phyloP scores from a whole-genome alignment of 495 filamentous ascomycete genomes.

The Daldinia bambusicola region DNA sequence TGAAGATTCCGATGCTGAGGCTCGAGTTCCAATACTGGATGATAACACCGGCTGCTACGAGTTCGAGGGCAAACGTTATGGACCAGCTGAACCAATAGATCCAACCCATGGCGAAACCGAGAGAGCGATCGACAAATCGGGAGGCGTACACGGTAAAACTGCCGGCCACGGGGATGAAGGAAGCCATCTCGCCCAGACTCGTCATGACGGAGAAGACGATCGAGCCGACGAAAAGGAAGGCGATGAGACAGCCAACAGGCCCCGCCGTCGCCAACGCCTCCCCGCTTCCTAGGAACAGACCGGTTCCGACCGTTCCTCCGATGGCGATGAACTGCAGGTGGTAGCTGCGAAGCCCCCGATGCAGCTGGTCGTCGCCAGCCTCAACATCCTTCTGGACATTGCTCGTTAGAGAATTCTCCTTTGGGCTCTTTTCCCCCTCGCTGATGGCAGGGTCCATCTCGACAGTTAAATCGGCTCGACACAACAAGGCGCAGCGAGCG shows the following conservation, averaged over 20 bases:
- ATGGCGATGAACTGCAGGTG: conserved; percentile 71
- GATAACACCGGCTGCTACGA: conserved; percentile 77
- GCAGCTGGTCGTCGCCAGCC: conserved; percentile 40
- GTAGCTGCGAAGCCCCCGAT: conserved; percentile 55
- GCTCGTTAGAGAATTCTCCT: conserved; percentile 19
- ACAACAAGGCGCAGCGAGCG: neutral
- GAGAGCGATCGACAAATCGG: conserved; percentile 74
- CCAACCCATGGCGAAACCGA: conserved; percentile 86
- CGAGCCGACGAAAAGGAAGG: conserved; percentile 74
- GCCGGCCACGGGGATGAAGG: conserved; percentile 78
- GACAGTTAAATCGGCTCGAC: conserved; percentile 20
- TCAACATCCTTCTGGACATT: conserved; percentile 45
- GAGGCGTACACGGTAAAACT: conserved; percentile 79
- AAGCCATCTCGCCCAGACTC: conserved; percentile 74
- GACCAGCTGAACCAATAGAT: conserved; percentile 62
- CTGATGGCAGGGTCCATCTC: conserved; percentile 35
- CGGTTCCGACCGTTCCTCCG: conserved; percentile 80
- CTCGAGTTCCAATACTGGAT: conserved; percentile 77
- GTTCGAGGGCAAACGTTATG: conserved; percentile 78
- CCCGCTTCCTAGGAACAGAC: conserved; percentile 78
- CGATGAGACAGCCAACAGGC: conserved; percentile 73
- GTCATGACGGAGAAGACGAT: conserved; percentile 70
- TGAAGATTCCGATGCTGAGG: conserved; percentile 71
- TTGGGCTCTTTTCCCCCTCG: conserved; percentile 33
- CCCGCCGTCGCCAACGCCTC: conserved; percentile 69